These are phyloP conservation scores for Zygosaccharomyces bisporus DNA, from an alignment of 805 yeast genomes.

Conservation along the genomic window DNA sequence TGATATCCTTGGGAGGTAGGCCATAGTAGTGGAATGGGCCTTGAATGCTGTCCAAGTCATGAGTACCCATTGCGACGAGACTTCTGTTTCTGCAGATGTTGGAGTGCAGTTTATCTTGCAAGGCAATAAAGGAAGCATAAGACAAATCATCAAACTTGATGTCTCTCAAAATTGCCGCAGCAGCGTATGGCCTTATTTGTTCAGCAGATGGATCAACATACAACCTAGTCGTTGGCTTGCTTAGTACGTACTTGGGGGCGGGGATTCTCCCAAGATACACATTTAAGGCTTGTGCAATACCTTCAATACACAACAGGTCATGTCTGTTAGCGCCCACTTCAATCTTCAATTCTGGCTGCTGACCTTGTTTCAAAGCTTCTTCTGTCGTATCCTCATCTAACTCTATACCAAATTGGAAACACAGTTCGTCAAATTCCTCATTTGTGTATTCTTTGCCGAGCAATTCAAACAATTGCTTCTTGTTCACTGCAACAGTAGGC, in stretches of 20 bases:
- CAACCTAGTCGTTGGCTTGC: slow-evolving; percentile 60
- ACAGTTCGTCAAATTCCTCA: slow-evolving; percentile 92
- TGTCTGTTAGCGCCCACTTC: slow-evolving; percentile 98
- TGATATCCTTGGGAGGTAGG: slow-evolving; percentile 68
- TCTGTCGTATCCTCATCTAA: slow-evolving; percentile 95
- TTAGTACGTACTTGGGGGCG: slow-evolving; percentile 64
- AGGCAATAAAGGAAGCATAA: slow-evolving; percentile 89
- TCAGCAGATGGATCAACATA: slow-evolving; percentile 73
- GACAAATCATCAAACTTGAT: slow-evolving; percentile 76
- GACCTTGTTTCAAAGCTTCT: slow-evolving; percentile 40
- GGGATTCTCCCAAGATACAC: slow-evolving; percentile 72
- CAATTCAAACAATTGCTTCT: slow-evolving; percentile 81
- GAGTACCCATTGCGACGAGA: slow-evolving; percentile 97
- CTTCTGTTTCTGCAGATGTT: slow-evolving; percentile 97
- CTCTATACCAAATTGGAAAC: slow-evolving; percentile 97
- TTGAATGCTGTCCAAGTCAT: slow-evolving; percentile 75
- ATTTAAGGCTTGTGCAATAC: slow-evolving; percentile 91
- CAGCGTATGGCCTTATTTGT: slow-evolving; percentile 84
- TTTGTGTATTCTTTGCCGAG: slow-evolving; percentile 71
- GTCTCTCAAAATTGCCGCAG: slow-evolving; percentile 88
- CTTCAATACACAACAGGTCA: slow-evolving; percentile 97
- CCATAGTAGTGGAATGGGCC: slow-evolving; percentile 90
- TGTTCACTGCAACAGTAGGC: slow-evolving; percentile 98
- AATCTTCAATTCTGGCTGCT: slow-evolving; percentile 89
- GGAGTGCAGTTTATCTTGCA: slow-evolving; percentile 94